Percentiles rank a stretch among this genome's conserved stretches.
Conservation (phyloP, 345 rosid genomes). For the Eucalyptus marginata region DNA sequence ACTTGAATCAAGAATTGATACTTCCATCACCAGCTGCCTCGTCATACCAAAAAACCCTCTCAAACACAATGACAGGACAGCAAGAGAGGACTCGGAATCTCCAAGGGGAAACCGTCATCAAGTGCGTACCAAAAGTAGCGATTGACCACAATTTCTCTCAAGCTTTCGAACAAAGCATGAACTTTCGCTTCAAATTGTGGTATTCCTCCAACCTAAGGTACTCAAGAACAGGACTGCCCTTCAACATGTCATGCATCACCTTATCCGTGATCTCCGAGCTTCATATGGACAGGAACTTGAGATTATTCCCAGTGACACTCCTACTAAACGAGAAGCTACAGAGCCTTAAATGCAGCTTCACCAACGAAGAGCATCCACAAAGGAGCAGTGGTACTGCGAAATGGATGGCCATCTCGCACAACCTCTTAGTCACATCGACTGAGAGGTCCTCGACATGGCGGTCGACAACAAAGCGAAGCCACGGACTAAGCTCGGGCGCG, state of each 20-base stretch:
- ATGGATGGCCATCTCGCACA: no score
- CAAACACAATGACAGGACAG: neutral
- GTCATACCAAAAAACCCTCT: neutral
- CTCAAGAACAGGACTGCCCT: neutral
- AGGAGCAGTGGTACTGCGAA: no score
- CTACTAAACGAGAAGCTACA: neutral
- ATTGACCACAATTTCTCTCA: neutral
- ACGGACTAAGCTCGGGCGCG: no score
- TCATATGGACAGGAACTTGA: no score
- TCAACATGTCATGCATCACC: neutral
- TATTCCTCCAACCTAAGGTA: neutral
- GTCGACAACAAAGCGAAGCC: no score
- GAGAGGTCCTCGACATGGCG: no score
- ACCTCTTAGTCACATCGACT: no score
- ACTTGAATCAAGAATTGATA: accelerated
- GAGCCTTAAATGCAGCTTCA: no score
- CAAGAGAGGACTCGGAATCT: neutral
- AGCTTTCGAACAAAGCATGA: neutral
- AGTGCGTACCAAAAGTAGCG: accelerated
- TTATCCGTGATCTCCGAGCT: neutral
- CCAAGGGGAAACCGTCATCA: neutral
- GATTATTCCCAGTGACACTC: neutral
- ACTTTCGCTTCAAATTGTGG: neutral
- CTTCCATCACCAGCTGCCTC: neutral
- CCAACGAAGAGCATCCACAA: no score